phyloP scores from a whole-genome alignment of 176 grass and related monocot species.

The Triticum turgidum region DNA sequence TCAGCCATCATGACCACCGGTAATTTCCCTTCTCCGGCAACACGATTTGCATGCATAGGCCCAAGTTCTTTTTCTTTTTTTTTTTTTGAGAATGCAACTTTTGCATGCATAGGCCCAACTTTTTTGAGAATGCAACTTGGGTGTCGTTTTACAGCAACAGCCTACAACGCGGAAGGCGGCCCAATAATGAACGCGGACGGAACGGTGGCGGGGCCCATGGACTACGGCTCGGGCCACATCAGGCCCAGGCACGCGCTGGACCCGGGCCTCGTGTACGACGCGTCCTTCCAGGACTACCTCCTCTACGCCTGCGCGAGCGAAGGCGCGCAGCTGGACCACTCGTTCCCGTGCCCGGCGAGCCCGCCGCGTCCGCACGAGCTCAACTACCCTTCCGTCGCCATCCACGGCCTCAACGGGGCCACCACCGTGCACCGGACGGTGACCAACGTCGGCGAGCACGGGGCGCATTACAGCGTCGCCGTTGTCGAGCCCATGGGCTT shows the following conservation, averaged over 20 bases:
- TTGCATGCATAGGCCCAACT: no score
- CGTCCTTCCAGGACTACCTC: constrained; percentile 79
- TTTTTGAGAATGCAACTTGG: no score
- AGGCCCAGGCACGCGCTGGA: constrained; percentile 71
- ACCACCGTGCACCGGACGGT: constrained; percentile 61
- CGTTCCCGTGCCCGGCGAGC: constrained; percentile 56
- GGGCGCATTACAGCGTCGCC: constrained; percentile 43
- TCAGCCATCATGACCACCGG: constrained; percentile 96
- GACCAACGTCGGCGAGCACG: constrained; percentile 64
- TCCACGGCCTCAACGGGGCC: constrained; percentile 47
- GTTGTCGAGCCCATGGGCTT: constrained; percentile 51
- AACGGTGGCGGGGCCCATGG: constrained; percentile 51
- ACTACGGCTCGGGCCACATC: constrained; percentile 77
- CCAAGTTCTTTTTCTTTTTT: no score
- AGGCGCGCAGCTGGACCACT: constrained; percentile 52
- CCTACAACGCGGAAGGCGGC: constrained; percentile 41
- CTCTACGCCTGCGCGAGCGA: constrained; percentile 70
- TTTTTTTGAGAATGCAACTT: no score
- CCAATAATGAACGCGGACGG: constrained; percentile 56
- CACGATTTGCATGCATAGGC: no score
- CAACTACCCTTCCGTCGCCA: constrained; percentile 80
- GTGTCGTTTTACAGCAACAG: constrained; percentile 39
- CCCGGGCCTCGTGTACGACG: constrained; percentile 87
- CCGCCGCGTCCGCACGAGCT: constrained; percentile 48
- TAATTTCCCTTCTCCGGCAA: constrained; percentile 1